Evolutionary conservation across 495 filamentous ascomycete genomes (phyloP).

Genomic region (Glonium stellatum): DNA sequence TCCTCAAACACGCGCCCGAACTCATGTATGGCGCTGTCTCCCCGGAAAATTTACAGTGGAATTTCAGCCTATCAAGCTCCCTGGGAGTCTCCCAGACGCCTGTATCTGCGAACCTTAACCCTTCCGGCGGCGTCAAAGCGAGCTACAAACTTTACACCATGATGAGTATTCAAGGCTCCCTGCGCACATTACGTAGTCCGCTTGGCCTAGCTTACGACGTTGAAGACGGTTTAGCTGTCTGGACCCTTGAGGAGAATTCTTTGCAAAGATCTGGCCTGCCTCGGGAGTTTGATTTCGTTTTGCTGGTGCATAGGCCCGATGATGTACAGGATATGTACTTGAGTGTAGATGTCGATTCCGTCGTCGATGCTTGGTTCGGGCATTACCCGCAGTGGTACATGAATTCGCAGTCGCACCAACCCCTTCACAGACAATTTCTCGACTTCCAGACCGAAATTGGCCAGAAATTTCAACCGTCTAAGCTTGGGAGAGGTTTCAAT

Average conservation of each 20-base stretch:
- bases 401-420: conserved; percentile 17
- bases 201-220: conserved; percentile 36
- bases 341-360: conserved; percentile 19
- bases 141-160: conserved; percentile 45
- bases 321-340: conserved; percentile 17
- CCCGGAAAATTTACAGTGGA: conserved; percentile 47
- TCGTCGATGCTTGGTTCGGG: conserved; percentile 17
- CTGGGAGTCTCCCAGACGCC: conserved; percentile 44
- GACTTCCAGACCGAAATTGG: conserved; percentile 21
- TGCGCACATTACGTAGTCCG: conserved; percentile 38
- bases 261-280: conserved; percentile 47
- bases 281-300: conserved; percentile 50
- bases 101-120: conserved; percentile 41
- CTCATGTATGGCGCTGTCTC: conserved; percentile 48
- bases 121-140: conserved; percentile 37
- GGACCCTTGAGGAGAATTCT: conserved; percentile 48
- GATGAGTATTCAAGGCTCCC: conserved; percentile 50
- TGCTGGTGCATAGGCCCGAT: conserved; percentile 34
- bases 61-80: conserved; percentile 45
- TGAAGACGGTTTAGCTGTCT: conserved; percentile 44
- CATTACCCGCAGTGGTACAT: conserved; percentile 24
- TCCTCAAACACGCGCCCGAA: conserved; percentile 49
- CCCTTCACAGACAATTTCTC: conserved; percentile 8
- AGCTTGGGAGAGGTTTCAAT: conserved; percentile 19
- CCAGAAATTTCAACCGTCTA: conserved; percentile 17